Evolutionary conservation across 1,284 basidiomycete genomes (phyloP), one percentile per base, ranked within the genome.

Genomic region (Nidula niveotomentosa): DNA sequence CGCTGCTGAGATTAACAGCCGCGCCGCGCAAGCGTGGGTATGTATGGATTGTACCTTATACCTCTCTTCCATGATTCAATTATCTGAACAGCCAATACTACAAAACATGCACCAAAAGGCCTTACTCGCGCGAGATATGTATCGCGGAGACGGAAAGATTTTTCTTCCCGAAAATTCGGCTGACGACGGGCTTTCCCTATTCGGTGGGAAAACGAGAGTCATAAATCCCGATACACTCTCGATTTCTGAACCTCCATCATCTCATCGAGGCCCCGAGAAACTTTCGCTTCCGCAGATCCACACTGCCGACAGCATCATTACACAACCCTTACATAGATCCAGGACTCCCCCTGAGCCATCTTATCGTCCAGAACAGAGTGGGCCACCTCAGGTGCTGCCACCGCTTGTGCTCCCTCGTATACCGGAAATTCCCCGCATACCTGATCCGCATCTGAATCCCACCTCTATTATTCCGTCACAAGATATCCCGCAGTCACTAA

Each of bases 21-120:
- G 79, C 15, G 79, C 81, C 37, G 75, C 75, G 1, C 68, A 69
- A 55, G 76, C 75, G 33, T 60, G 78, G 65, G 79, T 78, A 49
- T 57, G 69, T 56, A 17, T n/a, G 7, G n/a, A 10, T 48, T 48
- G 7, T 13, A 6, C 5, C 12, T 23, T 33, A 15, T n/a, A 12
- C 5, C 1, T 5, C 13, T 13, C 39, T 13, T 41, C 12, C 15
- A 10, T 51, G 39, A 34, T 15, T 23, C 41, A 35, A n/a, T 30
- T 49, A 10, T 36, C 44, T 47, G 13, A 17, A 6, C 53, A 78
- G 76, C 74, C 74, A 17, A 67, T 76, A 30, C 54, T 78, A 35
- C 61, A 75, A 55, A 62, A 61, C 17, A 76, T 78, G 70, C 66
- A 72, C 9, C 56, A 66, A 18, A 76, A 75, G 58, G 71, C 74